Conservation (phyloP, 2,329 filamentous ascomycete genomes). For the Monosporascus sp. region DNA sequence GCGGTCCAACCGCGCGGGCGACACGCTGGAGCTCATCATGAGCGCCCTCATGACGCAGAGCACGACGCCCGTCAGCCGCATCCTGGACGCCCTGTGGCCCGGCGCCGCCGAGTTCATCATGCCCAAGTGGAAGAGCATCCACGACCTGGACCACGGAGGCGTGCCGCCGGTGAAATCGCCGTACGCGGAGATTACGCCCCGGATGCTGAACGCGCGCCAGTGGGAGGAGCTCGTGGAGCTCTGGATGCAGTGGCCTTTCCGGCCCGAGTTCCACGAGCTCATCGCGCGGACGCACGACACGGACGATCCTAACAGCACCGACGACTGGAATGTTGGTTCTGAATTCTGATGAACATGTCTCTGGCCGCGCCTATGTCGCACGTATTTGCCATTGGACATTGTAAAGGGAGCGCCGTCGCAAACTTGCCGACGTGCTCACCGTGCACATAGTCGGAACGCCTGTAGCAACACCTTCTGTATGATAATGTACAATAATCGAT, state of each 20-base stretch:
- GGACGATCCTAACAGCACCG: conserved; percentile 8
- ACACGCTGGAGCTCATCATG: conserved; percentile 49
- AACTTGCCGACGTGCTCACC: too few species aligned
- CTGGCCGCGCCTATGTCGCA: too few species aligned
- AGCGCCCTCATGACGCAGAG: conserved; percentile 31
- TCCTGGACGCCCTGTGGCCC: conserved; percentile 50
- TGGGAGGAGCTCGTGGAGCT: conserved; percentile 52
- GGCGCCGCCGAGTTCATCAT: conserved; percentile 53
- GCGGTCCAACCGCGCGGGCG: conserved; percentile 34
- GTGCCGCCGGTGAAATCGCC: conserved; percentile 26
- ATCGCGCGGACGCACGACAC: conserved; percentile 31
- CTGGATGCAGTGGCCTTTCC: conserved; percentile 63
- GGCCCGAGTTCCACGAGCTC: conserved; percentile 42
- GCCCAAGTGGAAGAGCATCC: conserved; percentile 41
- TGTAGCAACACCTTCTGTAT: too few species aligned
- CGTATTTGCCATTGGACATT: too few species aligned
- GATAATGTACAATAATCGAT: too few species aligned
- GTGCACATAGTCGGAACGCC: too few species aligned
- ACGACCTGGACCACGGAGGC: conserved; percentile 44
- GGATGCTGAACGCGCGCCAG: conserved; percentile 48
- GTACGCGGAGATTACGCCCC: conserved; percentile 35
- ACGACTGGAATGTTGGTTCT: too few species aligned
- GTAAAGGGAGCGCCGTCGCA: too few species aligned
- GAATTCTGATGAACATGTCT: too few species aligned
- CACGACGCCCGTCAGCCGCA: conserved; percentile 31